Evolutionary conservation across 2,329 filamentous ascomycete species (phyloP).

Genomic region (Amauroascus verrucosus): DNA sequence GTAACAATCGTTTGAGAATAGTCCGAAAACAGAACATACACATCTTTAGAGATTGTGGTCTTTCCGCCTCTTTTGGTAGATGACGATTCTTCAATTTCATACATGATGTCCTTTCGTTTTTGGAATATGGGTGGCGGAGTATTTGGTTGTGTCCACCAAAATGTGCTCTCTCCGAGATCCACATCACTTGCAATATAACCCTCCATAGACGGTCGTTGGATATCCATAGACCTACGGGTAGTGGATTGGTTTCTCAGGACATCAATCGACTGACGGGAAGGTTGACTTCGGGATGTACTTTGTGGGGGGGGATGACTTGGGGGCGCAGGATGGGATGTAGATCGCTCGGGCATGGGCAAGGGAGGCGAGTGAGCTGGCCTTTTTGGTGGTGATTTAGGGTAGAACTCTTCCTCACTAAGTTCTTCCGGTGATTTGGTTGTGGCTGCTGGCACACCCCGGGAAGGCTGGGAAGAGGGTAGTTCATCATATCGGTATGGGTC

Average conservation of each 20-base stretch:
- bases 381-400: conserved; percentile 35
- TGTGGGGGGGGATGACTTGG: conserved; percentile 34
- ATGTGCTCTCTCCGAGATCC: conserved; percentile 60
- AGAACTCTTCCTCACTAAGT: conserved; percentile 38
- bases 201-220: conserved; percentile 61
- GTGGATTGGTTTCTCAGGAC: conserved; percentile 44
- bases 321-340: conserved; percentile 39
- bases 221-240: conserved; percentile 60
- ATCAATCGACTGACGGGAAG: conserved; percentile 52
- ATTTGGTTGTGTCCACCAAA: conserved; percentile 82
- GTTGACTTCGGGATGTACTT: conserved; percentile 34
- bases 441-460: conserved; percentile 19
- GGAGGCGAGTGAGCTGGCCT: conserved; percentile 27
- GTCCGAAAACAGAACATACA: conserved; percentile 86
- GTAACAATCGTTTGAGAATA: conserved; percentile 91
- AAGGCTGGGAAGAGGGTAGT: conserved; percentile 19
- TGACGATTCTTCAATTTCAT: conserved; percentile 68
- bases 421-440: conserved; percentile 23
- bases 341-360: conserved; percentile 32
- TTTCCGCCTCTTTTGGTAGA: conserved; percentile 60
- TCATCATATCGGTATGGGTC: conserved; percentile 44
- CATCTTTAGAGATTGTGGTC: conserved; percentile 62
- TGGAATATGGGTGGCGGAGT: conserved; percentile 72
- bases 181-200: conserved; percentile 82
- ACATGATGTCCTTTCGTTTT: conserved; percentile 69